Conservation (phyloP, 176 grass and related monocot species). For the Chloris gayana region DNA sequence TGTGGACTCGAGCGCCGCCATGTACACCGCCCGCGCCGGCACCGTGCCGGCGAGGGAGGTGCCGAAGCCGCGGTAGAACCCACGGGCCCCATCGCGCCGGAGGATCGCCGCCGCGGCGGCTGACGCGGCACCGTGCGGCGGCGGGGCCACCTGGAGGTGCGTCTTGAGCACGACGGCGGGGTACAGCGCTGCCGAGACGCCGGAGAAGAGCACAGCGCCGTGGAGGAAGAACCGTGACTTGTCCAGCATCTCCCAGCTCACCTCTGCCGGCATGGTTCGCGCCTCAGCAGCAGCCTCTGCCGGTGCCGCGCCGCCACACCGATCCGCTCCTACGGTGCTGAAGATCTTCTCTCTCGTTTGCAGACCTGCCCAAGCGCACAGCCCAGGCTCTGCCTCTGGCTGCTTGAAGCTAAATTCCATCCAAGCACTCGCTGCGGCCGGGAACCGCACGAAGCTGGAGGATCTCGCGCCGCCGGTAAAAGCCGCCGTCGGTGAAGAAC, state of each 20-base stretch:
- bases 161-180: slow-evolving; percentile 95
- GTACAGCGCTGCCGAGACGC: slow-evolving; percentile 85
- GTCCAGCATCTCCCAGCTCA: slow-evolving; percentile 99
- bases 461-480: slow-evolving; percentile 42
- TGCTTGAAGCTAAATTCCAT: not conserved
- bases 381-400: not conserved
- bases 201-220: slow-evolving; percentile 87
- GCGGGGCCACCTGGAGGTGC: slow-evolving; percentile 74
- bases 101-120: slow-evolving; percentile 58
- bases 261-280: slow-evolving; percentile 67
- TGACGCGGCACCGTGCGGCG: slow-evolving; percentile 42
- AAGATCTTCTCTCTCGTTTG: slow-evolving; percentile 60
- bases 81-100: slow-evolving; percentile 64
- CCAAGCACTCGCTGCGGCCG: not conserved
- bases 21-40: slow-evolving; percentile 91
- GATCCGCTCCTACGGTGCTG: slow-evolving; percentile 41
- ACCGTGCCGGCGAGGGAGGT: slow-evolving; percentile 88
- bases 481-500: not conserved
- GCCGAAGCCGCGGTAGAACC: slow-evolving; percentile 89
- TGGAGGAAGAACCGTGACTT: slow-evolving; percentile 97
- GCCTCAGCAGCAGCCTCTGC: slow-evolving; percentile 46
- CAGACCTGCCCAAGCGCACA: not conserved
- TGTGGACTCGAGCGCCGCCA: slow-evolving; percentile 93
- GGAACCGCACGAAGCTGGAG: slow-evolving; percentile 6
- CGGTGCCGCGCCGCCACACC: slow-evolving; percentile 14